phyloP scores from a whole-genome alignment of 2,329 filamentous ascomycete species.

The Exophiala mesophila region DNA sequence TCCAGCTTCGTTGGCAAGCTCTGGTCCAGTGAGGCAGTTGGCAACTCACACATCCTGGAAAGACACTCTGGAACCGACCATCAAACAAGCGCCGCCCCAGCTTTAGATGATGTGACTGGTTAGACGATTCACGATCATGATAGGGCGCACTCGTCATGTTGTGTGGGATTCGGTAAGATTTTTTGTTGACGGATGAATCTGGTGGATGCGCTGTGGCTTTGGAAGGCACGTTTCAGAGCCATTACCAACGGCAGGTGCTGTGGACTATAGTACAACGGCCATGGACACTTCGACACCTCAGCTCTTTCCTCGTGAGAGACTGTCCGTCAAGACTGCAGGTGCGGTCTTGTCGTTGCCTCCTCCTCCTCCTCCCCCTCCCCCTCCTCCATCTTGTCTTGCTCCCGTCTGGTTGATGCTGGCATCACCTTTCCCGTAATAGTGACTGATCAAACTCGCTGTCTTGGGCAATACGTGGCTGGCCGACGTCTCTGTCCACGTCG shows the following conservation, averaged over 20 bases:
- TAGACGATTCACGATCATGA: conserved; percentile 7
- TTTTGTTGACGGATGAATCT: conserved; percentile 1
- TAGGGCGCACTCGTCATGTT: background rate
- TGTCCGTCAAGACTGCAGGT: conserved; percentile 14
- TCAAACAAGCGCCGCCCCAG: conserved; percentile 13
- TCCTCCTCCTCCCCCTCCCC: background rate
- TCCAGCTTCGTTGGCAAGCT: conserved; percentile 18
- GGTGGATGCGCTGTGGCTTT: background rate
- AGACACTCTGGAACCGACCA: too few relatives aligned
- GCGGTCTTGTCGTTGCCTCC: conserved; percentile 7
- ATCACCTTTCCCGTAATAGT: too few relatives aligned
- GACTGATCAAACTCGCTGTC: too few relatives aligned
- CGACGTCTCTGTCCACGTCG: too few relatives aligned
- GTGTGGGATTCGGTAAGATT: background rate
- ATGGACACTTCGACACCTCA: background rate
- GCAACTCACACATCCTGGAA: conserved; percentile 7
- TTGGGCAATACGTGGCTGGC: too few relatives aligned
- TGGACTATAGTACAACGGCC: too few relatives aligned
- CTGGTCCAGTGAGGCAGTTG: conserved; percentile 16
- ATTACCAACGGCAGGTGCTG: too few relatives aligned
- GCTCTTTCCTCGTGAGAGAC: background rate
- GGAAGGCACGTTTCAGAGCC: background rate
- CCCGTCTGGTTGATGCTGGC: conserved; percentile 17
- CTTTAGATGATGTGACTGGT: conserved; percentile 14
- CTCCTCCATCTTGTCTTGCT: conserved; percentile 2